Conservation (phyloP, 495 filamentous ascomycete species). For the Neurospora sp. region DNA sequence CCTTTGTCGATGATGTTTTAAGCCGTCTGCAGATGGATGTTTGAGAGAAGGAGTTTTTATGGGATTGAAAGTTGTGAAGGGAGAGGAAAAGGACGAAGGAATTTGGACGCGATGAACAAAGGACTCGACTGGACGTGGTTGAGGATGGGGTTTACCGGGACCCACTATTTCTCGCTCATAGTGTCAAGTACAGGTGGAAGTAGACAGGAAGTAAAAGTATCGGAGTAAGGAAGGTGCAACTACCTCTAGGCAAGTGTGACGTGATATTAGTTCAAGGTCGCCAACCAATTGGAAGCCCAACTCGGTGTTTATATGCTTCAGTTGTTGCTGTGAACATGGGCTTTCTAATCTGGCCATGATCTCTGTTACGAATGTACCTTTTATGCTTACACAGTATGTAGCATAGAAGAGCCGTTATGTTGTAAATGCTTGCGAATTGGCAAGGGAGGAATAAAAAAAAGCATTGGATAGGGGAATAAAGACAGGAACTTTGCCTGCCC, state of each 20-base stretch:
- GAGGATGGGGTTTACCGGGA: neutral
- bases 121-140: neutral
- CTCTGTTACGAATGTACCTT: neutral
- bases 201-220: neutral
- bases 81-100: neutral
- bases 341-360: neutral
- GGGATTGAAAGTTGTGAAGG: neutral
- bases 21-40: neutral
- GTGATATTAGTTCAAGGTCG: neutral
- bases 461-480: neutral
- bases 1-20: neutral
- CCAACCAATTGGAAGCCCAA: neutral
- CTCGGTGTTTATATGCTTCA: neutral
- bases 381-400: neutral
- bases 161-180: neutral
- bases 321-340: neutral
- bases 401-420: neutral
- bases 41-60: neutral
- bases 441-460: neutral
- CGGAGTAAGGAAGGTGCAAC: neutral
- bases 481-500: neutral
- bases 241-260: neutral
- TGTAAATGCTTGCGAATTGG: neutral
- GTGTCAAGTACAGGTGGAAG: neutral
- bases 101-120: neutral